These are phyloP conservation scores for Saccharomycopsis fermentans DNA, from an alignment of 805 yeast genomes.

Conservation along the genomic window DNA sequence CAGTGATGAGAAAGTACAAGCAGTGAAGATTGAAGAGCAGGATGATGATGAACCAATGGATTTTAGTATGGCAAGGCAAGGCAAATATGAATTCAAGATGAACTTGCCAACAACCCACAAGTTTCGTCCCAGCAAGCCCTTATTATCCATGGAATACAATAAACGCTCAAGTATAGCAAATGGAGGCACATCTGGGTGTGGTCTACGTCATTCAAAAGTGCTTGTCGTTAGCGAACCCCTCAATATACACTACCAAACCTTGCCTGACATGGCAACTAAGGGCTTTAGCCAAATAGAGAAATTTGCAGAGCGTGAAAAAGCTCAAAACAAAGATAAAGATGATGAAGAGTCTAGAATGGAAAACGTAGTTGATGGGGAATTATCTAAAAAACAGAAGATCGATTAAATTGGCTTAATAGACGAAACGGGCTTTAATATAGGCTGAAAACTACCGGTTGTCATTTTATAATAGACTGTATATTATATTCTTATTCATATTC, in stretches of 20 bases:
- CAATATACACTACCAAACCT: not conserved
- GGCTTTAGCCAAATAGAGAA: not conserved
- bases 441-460: not conserved
- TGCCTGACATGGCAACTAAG: no score
- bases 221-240: not conserved
- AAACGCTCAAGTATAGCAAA: not conserved
- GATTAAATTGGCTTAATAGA: not conserved
- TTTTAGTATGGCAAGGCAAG: not conserved
- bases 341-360: not conserved
- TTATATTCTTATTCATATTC: not conserved
- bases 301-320: not conserved
- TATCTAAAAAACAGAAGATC: not conserved
- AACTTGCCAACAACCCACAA: slow-evolving; percentile 5
- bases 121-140: slow-evolving; percentile 10
- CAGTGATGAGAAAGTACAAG: not conserved
- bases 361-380: not conserved
- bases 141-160: slow-evolving; percentile 2
- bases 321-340: not conserved
- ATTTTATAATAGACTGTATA: not conserved
- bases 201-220: not conserved
- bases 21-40: not conserved
- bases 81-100: slow-evolving; percentile 6
- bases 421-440: not conserved
- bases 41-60: not conserved
- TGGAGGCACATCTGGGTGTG: not conserved